Percentiles rank a stretch among this genome's conserved stretches.
Conservation (phyloP, 495 filamentous ascomycete species). For the Xylona heveae region DNA sequence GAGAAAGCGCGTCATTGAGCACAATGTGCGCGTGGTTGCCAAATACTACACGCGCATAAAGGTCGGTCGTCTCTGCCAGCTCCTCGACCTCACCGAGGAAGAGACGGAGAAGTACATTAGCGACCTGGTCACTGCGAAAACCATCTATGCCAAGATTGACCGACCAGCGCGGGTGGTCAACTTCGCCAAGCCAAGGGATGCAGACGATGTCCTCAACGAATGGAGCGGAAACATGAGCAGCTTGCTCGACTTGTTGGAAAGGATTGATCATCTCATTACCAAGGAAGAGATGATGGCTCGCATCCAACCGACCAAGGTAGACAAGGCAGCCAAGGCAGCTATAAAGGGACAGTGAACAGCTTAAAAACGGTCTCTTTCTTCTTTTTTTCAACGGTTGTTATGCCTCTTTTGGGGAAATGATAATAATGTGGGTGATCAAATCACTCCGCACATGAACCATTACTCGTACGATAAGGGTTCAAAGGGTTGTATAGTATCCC, state of each 20-base stretch:
- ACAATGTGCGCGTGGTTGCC: slow-evolving; percentile 91
- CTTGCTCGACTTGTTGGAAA: slow-evolving; percentile 71
- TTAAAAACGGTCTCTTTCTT: no score
- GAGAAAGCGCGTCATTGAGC: slow-evolving; percentile 94
- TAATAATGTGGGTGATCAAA: no score
- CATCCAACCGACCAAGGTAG: slow-evolving; percentile 52
- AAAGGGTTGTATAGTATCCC: no score
- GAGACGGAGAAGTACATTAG: slow-evolving; percentile 97
- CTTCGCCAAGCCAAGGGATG: slow-evolving; percentile 82
- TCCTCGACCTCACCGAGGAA: slow-evolving; percentile 78
- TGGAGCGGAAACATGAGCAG: slow-evolving; percentile 99
- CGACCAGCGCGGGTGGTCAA: slow-evolving; percentile 76
- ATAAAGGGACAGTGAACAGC: no score
- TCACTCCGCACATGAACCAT: no score
- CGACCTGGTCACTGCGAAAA: slow-evolving; percentile 87
- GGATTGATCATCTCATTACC: slow-evolving; percentile 94
- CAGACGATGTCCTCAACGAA: slow-evolving; percentile 95
- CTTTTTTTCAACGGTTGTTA: no score
- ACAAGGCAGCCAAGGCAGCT: no score
- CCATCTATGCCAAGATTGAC: slow-evolving; percentile 94
- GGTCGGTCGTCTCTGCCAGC: slow-evolving; percentile 67
- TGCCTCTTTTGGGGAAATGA: no score
- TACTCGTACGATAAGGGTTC: no score
- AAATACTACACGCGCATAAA: slow-evolving; percentile 97
- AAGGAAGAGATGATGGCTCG: slow-evolving; percentile 99